Evolutionary conservation across 169 alveolate genomes (phyloP), one percentile per base, ranked within the genome.

Genomic region (Eimeria maxima): DNA sequence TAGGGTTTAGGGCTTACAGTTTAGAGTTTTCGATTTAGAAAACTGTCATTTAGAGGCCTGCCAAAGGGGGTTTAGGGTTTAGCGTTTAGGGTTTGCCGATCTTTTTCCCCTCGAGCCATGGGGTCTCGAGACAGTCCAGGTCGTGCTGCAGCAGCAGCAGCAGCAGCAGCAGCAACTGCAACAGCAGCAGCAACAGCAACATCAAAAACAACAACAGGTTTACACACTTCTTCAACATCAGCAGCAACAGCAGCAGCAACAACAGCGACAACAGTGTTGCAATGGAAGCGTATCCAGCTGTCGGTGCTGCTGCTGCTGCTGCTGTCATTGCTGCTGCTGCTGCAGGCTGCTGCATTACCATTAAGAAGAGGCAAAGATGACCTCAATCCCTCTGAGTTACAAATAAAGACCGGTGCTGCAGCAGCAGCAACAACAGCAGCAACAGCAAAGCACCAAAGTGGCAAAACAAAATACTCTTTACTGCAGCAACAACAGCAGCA

Each of bases 131-230:
- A 53, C 60, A 53, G 18, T 13, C 18, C 60, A 6, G 60, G 13
- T 6, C 13, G 18, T 6, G 60, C 60, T 53, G 60, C 60, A 53
- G 60, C 60, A 53, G 60, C 60, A 53, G 78, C 78, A 67, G 38
- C 78, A 67, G 78, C 78, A 67, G 78, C 78, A 67, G 78, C 44
- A 67, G 78, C 38, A 67, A 22, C 78, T 10, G 78, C 78, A 67
- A 67, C 78, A 27, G 13, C 60, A 53, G 13, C 60, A 53, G 13
- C 60, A 53, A 53, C 60, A 6, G 13, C 60, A 53, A 13, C 60
- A 53, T 6, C 60, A 53, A 13, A 6, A 53, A 13, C 60, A 53
- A 13, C 60, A 53, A 13, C 60, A 53, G 13, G 60, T 8, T 8
- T 53, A 53, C 60, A 53, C 6, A 53, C 60, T 8, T n/a, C n/a